Percentiles rank a stretch among this genome's conserved stretches.
phyloP scores from a whole-genome alignment of 1,284 basidiomycete species.

The Sanghuangporus baumii region DNA sequence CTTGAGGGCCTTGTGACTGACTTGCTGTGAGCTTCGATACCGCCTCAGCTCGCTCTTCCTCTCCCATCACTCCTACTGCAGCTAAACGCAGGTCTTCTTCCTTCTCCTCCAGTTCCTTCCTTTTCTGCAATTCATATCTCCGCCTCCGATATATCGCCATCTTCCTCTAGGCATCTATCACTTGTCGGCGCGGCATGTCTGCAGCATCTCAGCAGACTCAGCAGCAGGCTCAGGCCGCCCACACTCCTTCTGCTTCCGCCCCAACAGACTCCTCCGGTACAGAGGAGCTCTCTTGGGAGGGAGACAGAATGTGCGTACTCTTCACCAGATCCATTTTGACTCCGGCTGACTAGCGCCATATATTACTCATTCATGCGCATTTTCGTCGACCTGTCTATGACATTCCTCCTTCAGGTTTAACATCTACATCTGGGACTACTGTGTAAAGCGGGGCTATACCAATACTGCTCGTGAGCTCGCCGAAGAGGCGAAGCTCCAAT shows the following conservation, averaged over 20 bases:
- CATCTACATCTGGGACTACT: conserved; percentile 82
- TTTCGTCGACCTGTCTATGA: neutral
- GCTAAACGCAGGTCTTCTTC: neutral
- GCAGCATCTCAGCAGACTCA: conserved; percentile 8
- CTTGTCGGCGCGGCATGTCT: conserved; percentile 8
- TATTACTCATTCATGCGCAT: conserved; percentile 4
- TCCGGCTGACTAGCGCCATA: conserved; percentile 2
- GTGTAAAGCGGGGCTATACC: conserved; percentile 65
- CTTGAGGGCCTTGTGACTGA: neutral
- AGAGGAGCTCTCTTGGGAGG: conserved; percentile 38
- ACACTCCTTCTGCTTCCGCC: conserved; percentile 5
- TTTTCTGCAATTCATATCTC: neutral
- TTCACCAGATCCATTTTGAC: neutral
- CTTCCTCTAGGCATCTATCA: neutral
- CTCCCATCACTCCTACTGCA: conserved; percentile 12
- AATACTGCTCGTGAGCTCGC: conserved; percentile 63
- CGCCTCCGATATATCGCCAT: neutral
- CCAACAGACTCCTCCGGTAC: neutral
- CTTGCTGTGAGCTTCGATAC: conserved; percentile 1
- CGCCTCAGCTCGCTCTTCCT: conserved; percentile 11
- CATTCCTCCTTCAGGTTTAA: conserved; percentile 55
- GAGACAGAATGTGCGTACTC: conserved; percentile 44
- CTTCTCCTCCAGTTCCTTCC: neutral
- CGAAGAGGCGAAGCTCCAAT: conserved; percentile 54
- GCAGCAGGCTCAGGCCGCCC: conserved; percentile 1